Evolutionary conservation across 768 basidiomycete genomes (phyloP), one percentile per base, ranked within the genome.

Genomic region (Steccherinum ochraceum): DNA sequence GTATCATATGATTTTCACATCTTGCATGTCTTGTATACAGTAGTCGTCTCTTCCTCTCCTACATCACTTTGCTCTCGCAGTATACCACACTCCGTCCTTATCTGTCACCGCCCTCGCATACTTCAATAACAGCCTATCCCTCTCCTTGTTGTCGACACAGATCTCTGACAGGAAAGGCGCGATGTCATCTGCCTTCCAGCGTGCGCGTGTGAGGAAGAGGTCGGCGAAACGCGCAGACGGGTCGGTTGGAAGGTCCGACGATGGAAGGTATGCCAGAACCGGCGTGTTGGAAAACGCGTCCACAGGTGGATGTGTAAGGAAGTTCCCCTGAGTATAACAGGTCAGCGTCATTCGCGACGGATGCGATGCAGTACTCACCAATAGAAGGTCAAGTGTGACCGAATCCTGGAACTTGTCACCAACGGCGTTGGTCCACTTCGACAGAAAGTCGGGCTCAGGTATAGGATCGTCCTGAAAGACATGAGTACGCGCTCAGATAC

Each of bases 61-160:
- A 11, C 11, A n/a, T 39, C n/a, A 43, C 59, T 80, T 79, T 24
- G 75, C 78, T 55, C 87, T 71, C 1, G 86, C 77, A 1, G 85
- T 88, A 65, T 92, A 95, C 77, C 81, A 88, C 27, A 79, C 64
- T 0, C 85, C 86, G 11, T 79, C 73, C 0, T 73, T 61, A 47
- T 88, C 85, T 47, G 84, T 89, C 40, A 83, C 76, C 2, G 88
- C 79, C 43, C 94, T 74, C 27, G 89, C 89, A 61, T 86, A 89
- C 69, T 93, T 97, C 40, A 91, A 77, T 35, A 96, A 69, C 55
- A 95, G 63, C 64, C 85, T 92, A 63, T 98, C 94, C 39, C 89
- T 75, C 61, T 91, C 91, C 66, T 96, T 95, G 5, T 72, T 69
- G 61, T 90, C 83, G n/a, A 93, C 73, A 0, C 85, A 85, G 50